Base-by-base conservation (phyloP, 2,329 filamentous ascomycete genomes). In the Xylariaceae sp. region DNA sequence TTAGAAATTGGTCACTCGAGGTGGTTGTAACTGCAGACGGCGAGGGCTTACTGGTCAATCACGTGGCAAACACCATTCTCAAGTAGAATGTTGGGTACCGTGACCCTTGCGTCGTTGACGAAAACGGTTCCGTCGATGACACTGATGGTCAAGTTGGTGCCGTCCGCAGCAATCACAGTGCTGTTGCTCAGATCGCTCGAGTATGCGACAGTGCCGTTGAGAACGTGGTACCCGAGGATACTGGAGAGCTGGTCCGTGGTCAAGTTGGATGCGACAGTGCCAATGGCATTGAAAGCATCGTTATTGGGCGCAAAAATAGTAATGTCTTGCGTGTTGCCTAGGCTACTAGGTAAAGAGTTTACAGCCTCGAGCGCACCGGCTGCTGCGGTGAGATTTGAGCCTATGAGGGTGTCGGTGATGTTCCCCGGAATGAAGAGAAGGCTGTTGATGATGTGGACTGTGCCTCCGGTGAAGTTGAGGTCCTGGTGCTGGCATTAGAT, bases 221-320 rank as follows among this genome's bases (percentile, higher is more conserved):
- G 69, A 47, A 88, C 75, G 65, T 90, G 86, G 69, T 89, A 89
- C 22, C 75, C 69, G 33, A 89, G 73, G 46, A 88, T 75, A 28
- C 66, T 66, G 2, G 73, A 66, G 1, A 87, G 71, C 13, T 81
- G 66, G 5, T 74, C 66, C 0, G 68, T 63, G 19, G 73, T 73
- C 31, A 85, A 66, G 51, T 75, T 74, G 28, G 68, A 64, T 11
- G 83, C 63, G 22, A 76, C 70, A 45, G 75, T 80, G 50, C 78
- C 81, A 41, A 87, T 80, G 22, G 71, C 67, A 33, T 77, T 71
- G 70, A 88, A 83, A 12, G 83, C 83, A 2, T 71, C 71, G 64
- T 87, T 83, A 63, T 71, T 76, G 1, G 86, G 85, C 0, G 79
- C 83, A 57, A 89, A 88, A 55, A 88, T 74, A 50, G 86, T 88